These are phyloP conservation scores for Debaryomyces subglobosus DNA, from an alignment of 1,139 yeast species.

Conservation along the genomic window DNA sequence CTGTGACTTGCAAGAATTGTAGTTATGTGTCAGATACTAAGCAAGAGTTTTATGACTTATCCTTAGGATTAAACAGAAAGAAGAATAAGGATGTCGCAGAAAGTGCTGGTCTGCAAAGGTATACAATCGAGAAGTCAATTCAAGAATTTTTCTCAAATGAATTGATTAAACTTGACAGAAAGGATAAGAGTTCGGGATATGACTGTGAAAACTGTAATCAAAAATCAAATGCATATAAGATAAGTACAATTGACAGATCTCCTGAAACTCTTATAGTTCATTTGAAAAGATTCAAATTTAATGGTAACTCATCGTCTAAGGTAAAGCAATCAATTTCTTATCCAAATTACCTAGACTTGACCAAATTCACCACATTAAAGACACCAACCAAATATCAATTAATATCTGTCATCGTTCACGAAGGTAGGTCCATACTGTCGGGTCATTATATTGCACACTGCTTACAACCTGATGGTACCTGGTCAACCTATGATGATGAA, in stretches of 20 bases:
- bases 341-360: conserved; percentile 74
- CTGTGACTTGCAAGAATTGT: conserved; percentile 81
- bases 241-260: conserved; percentile 71
- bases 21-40: conserved; percentile 81
- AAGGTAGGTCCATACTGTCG: conserved; percentile 87
- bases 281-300: conserved; percentile 86
- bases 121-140: conserved; percentile 73
- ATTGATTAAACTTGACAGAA: conserved; percentile 63
- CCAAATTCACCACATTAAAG: conserved; percentile 57
- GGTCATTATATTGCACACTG: conserved; percentile 95
- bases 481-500: conserved; percentile 97
- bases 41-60: conserved; percentile 92
- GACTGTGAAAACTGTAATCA: conserved; percentile 85
- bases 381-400: conserved; percentile 68
- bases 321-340: conserved; percentile 85
- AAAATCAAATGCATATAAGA: conserved; percentile 76
- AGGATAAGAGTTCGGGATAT: conserved; percentile 68
- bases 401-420: conserved; percentile 88
- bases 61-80: conserved; percentile 65
- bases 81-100: conserved; percentile 19
- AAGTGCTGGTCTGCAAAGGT: conserved; percentile 23
- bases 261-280: conserved; percentile 90
- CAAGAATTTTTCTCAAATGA: conserved; percentile 83
- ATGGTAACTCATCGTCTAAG: conserved; percentile 75
- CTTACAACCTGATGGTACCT: conserved; percentile 84